These are phyloP conservation scores for Rubroshorea leprosula DNA, from an alignment of 345 rosid genomes.

Conservation along the genomic window DNA sequence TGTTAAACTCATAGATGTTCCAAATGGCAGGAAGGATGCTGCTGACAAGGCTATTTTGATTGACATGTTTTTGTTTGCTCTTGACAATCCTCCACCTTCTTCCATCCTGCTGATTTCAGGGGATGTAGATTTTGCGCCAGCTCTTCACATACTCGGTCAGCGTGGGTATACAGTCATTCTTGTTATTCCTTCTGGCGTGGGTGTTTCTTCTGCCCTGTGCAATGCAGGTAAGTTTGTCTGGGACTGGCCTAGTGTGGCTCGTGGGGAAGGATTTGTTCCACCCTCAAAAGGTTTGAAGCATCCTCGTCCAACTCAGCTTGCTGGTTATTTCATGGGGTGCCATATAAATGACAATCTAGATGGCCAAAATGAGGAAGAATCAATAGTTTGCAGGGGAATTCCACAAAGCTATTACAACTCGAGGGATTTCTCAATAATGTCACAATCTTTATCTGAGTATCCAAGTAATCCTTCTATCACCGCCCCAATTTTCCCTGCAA, in stretches of 20 bases:
- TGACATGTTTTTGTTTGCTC: constrained; percentile 94
- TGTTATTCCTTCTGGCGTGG: constrained; percentile 79
- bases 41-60: constrained; percentile 94
- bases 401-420: constrained; percentile 52
- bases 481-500: constrained; percentile 32
- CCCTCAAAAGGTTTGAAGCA: constrained; percentile 34
- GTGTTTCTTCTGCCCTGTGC: constrained; percentile 79
- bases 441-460: constrained; percentile 53
- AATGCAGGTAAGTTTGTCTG: constrained; percentile 92
- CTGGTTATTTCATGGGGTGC: constrained; percentile 52
- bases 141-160: constrained; percentile 92
- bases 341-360: constrained; percentile 39
- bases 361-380: constrained; percentile 63
- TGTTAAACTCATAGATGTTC: constrained; percentile 89
- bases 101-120: constrained; percentile 89
- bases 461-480: constrained; percentile 29
- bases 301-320: constrained; percentile 35
- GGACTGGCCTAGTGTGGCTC: constrained; percentile 98
- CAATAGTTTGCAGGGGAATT: constrained; percentile 57
- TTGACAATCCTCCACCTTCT: constrained; percentile 83
- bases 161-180: constrained; percentile 83
- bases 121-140: constrained; percentile 94
- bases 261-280: constrained; percentile 87
- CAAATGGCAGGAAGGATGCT: constrained; percentile 94
- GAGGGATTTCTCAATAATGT: constrained; percentile 47